A percentile compares a stretch with the other conserved stretches of the same genome.
Evolutionary conservation across 805 yeast genomes (phyloP).

Genomic region (Starmera quercuum): DNA sequence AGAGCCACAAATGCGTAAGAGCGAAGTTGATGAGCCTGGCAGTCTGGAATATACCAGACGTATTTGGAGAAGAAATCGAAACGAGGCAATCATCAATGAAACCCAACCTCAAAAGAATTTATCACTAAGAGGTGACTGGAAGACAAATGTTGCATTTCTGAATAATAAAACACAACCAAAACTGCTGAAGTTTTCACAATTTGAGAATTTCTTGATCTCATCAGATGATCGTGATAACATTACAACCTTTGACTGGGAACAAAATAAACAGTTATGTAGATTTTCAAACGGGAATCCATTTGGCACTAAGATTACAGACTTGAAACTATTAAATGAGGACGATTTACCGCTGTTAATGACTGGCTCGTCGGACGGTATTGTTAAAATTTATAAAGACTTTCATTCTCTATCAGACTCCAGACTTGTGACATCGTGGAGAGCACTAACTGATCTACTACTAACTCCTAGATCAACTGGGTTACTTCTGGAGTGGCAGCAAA

Average conservation of each 20-base stretch:
- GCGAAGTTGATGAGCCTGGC: slow-evolving; percentile 87
- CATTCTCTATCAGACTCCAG: slow-evolving; percentile 48
- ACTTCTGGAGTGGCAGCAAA: slow-evolving; percentile 94
- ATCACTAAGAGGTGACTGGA: slow-evolving; percentile 85
- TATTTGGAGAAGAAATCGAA: slow-evolving; percentile 84
- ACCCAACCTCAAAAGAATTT: slow-evolving; percentile 86
- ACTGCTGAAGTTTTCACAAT: slow-evolving; percentile 75
- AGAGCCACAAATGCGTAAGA: slow-evolving; percentile 87
- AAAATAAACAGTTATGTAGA: slow-evolving; percentile 45
- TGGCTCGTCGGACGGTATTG: slow-evolving; percentile 93
- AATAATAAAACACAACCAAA: slow-evolving; percentile 78
- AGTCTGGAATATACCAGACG: slow-evolving; percentile 76
- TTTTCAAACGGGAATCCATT: slow-evolving; percentile 81
- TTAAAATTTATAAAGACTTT: slow-evolving; percentile 75
- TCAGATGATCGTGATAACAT: slow-evolving; percentile 81
- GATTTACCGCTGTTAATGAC: slow-evolving; percentile 78
- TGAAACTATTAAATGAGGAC: slow-evolving; percentile 85
- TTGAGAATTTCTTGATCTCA: slow-evolving; percentile 74
- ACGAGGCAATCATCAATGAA: slow-evolving; percentile 76
- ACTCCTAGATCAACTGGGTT: slow-evolving; percentile 80
- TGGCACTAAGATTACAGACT: slow-evolving; percentile 83
- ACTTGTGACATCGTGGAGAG: slow-evolving; percentile 85
- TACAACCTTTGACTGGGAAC: slow-evolving; percentile 84
- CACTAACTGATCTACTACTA: slow-evolving; percentile 74
- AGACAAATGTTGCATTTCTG: slow-evolving; percentile 45